Evolutionary conservation across 164 flowering plant species (phyloP).

Genomic region (grape (Vitis vinifera)): ASM3070453v1 NC_081807.1:6198001-6198500

Average conservation of each 20-base stretch:
- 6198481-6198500: background rate
- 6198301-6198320: conserved; percentile 46
- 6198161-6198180: conserved; percentile 8
- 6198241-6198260: conserved; percentile 62
- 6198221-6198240: conserved; percentile 66
- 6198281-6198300: conserved; percentile 25
- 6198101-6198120: conserved; percentile 96
- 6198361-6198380: conserved; percentile 63
- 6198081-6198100: conserved; percentile 29
- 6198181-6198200: conserved; percentile 4
- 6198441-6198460: too few relatives aligned
- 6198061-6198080: background rate
- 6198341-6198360: conserved; percentile 71
- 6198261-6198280: conserved; percentile 58
- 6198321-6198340: conserved; percentile 78
- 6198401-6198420: background rate
- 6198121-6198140: conserved; percentile 83
- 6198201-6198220: conserved; percentile 1
- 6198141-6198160: conserved; percentile 64
- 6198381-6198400: conserved; percentile 2
- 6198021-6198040: background rate
- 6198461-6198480: background rate
- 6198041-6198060: conserved; percentile 4
- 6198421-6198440: background rate
- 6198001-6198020: conserved; percentile 70